A percentile compares a stretch with the other conserved stretches of the same genome.
phyloP scores from a whole-genome alignment of 225 moss, liverwort and hornwort species.

The Physcomitrellopsis africana region DNA sequence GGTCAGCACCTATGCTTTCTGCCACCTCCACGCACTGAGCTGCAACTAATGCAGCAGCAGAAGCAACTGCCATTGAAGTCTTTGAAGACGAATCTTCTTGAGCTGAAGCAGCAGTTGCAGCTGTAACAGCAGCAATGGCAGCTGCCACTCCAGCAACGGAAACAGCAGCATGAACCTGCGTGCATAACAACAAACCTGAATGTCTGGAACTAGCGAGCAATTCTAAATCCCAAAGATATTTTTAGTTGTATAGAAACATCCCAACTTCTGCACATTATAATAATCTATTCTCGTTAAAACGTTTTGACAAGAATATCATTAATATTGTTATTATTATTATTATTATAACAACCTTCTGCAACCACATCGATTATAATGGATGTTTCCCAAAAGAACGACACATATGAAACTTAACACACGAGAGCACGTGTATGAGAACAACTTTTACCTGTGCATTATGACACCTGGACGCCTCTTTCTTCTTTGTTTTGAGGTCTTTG shows the following conservation, averaged over 20 bases:
- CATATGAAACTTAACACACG: not conserved
- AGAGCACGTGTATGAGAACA: not conserved
- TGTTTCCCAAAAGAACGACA: not conserved
- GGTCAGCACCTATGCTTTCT: conserved; percentile 76
- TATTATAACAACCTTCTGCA: not conserved
- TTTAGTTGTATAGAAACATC: not conserved
- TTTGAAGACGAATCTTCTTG: conserved; percentile 67
- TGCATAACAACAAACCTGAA: conserved; percentile 2
- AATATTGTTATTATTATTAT: no score
- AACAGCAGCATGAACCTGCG: conserved; percentile 68
- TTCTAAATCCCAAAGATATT: not conserved
- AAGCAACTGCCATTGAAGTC: conserved; percentile 79
- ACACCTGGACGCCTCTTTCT: conserved; percentile 67
- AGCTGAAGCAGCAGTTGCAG: conserved; percentile 72
- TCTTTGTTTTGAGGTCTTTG: conserved; percentile 72
- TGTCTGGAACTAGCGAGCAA: not conserved
- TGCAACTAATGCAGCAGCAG: conserved; percentile 78
- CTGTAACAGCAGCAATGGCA: conserved; percentile 76
- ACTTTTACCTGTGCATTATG: conserved; percentile 62
- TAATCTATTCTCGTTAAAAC: not conserved
- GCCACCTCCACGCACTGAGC: conserved; percentile 82
- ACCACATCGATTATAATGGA: not conserved
- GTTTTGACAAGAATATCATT: not conserved
- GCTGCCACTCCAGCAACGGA: conserved; percentile 79
- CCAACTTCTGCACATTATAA: no score